Base-by-base conservation (phyloP, 768 basidiomycete genomes). In the Russula sp. region DNA sequence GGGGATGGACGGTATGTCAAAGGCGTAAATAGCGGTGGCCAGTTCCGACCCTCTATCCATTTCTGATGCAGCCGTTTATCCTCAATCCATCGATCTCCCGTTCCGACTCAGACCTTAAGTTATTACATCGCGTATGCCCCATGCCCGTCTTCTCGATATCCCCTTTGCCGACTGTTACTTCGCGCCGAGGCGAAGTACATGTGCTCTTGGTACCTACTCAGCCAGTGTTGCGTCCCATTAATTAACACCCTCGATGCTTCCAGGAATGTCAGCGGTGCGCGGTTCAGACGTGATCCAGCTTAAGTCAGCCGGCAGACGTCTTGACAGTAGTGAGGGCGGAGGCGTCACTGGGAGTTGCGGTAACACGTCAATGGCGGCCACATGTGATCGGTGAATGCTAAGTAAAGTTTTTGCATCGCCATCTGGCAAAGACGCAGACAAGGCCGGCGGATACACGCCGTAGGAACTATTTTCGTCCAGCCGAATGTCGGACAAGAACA, bases 161-260 rank as follows among this genome's bases (percentile, higher is more conserved):
- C 42, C 53, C 38, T 36, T 41, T 22, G 20, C 53, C n/a, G 29
- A 22, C 39, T 0, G 34, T 36, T 32, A 53, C 41, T 56, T 65
- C 61, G 34, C 62, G 67, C 32, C 72, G 68, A 48, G 73, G 75
- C 13, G 50, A 73, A 76, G 20, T 29, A 49, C 49, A 38, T 14
- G 34, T 2, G 11, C 39, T 11, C 42, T 10, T n/a, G 32, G 11
- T 34, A 34, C 16, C 43, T 18, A 38, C 1, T 29, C 18, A 18
- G 51, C 7, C 36, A 14, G 32, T 20, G n/a, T 45, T 45, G 60
- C 25, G 18, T 10, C 43, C 7, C 10, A 63, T 55, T 8, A 14
- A 63, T 55, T 8, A 14, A 41, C 18, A 36, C 53, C 25, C 45
- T 18, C 25, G 29, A 34, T 34, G 35, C 45, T 29, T 39, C 32